Evolutionary conservation across 257 asterid genomes (phyloP), one percentile per base, ranked within the genome.

Genomic region (Nicotiana obtusifolia): DNA sequence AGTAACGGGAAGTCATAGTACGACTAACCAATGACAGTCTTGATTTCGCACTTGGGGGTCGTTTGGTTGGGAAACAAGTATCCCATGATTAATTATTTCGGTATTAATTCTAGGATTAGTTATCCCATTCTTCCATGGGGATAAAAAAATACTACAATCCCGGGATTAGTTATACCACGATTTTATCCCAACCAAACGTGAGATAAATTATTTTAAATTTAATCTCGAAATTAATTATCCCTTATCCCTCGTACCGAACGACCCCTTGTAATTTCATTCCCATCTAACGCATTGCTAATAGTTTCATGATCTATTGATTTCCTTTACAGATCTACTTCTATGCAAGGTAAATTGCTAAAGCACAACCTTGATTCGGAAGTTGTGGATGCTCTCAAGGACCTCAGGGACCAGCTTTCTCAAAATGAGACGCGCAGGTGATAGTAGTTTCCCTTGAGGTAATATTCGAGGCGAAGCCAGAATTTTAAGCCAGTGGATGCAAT

Each of bases 271-370:
- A 47, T 73, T 14, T 73, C 4, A 47, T 24, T 10, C 41, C 16
- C 79, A 22, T 24, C 41, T 73, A 30, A 47, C 11, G 56, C 35
- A 15, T 47, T 73, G 61, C 79, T 49, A 49, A 24, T 73, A 73
- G 22, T 22, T 35, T 31, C 33, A 35, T 62, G 16, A 37, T 60
- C 41, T 22, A 61, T 60, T 28, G 6, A 64, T 80, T 37, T 65
- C 61, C 60, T 82, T 35, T 78, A 59, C 94, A 95, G 99, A 84
- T 91, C 97, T 6, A 94, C 92, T 52, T 92, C 98, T 10, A 91
- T 95, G 94, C 97, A 92, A 89, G 99, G 98, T 52, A 94, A 90
- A 86, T 65, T 95, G 93, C 87, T 94, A 89, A 94, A 92, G 91
- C 97, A 94, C 90, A 94, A 95, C 89, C 98, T 95, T 80, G 97